Base-by-base conservation (phyloP, 371 early-diverging fungal species). In the Capniomyces stellatus region DNA sequence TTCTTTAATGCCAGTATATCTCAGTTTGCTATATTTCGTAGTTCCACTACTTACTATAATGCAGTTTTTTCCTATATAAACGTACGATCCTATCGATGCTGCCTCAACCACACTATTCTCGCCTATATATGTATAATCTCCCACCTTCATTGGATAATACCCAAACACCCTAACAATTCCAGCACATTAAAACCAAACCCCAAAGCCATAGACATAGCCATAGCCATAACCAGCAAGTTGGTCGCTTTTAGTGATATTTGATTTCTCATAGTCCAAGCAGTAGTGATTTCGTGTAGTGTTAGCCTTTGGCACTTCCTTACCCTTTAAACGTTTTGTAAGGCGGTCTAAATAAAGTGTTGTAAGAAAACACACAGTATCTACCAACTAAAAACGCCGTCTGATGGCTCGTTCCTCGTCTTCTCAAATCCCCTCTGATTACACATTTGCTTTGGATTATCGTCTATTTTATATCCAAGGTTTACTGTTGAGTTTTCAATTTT, bases 251-350 rank as follows among this genome's bases (percentile, higher is more conserved):
- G n/a, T n/a, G n/a, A n/a, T n/a, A n/a, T n/a, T n/a, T n/a, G n/a
- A n/a, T n/a, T n/a, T n/a, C n/a, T n/a, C n/a, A n/a, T n/a, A n/a
- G n/a, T n/a, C n/a, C n/a, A n/a, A n/a, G n/a, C n/a, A n/a, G n/a
- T n/a, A n/a, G n/a, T n/a, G n/a, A n/a, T n/a, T n/a, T n/a, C n/a
- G n/a, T n/a, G n/a, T n/a, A n/a, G n/a, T n/a, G n/a, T n/a, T n/a
- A n/a, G n/a, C n/a, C n/a, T n/a, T n/a, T n/a, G n/a, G n/a, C n/a
- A n/a, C n/a, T n/a, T n/a, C n/a, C n/a, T 50, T 50, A 50, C 51
- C 89, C 91, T 74, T 93, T 92, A 69, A 90, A 91, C 12, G 87
- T 83, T 54, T 92, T 94, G 72, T 82, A 89, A 1, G 96, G 96
- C 19, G 96, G 96, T 28, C 93, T 76, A 23, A 95, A 79, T 12